Percentiles rank a stretch among this genome's conserved stretches.
Conservation (phyloP, 495 filamentous ascomycete genomes). For the Sphaerosporella brunnea region DNA sequence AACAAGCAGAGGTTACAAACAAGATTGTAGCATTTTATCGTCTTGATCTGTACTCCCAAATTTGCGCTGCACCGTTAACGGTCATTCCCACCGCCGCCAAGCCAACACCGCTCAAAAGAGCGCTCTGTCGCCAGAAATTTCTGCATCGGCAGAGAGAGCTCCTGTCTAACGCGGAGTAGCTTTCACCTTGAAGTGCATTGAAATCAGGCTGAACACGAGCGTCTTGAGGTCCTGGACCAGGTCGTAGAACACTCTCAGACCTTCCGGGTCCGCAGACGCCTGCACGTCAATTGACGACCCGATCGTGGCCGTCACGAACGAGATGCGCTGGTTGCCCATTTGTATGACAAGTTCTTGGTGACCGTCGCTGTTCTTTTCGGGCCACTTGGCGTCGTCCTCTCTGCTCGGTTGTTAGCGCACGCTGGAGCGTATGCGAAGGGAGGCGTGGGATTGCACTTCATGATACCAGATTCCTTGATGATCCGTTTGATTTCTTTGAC, state of each 20-base stretch:
- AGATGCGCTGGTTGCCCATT: conserved; percentile 88
- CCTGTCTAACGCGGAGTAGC: neutral
- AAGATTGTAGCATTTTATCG: conserved; percentile 6
- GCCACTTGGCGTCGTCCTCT: conserved; percentile 99
- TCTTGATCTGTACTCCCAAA: conserved; percentile 7
- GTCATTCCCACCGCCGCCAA: neutral
- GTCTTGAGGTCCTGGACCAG: conserved; percentile 96
- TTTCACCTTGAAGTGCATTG: conserved; percentile 84
- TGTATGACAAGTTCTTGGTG: conserved; percentile 92
- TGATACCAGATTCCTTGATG: conserved; percentile 92
- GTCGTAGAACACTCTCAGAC: conserved; percentile 97
- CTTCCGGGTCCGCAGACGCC: conserved; percentile 89
- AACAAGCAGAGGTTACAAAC: too few relatives aligned
- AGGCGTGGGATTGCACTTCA: conserved; percentile 61
- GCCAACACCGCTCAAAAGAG: too few relatives aligned
- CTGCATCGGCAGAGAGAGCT: too few relatives aligned
- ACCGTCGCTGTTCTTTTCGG: conserved; percentile 97
- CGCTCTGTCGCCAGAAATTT: too few relatives aligned
- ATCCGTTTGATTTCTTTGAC: conserved; percentile 91
- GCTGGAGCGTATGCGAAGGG: neutral
- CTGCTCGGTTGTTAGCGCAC: conserved; percentile 31
- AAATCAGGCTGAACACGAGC: conserved; percentile 87
- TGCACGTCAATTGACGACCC: conserved; percentile 92
- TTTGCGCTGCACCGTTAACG: neutral
- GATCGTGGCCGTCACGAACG: conserved; percentile 98